A percentile compares a stretch with the other conserved stretches of the same genome.
Conservation (phyloP, 2,329 filamentous ascomycete species). For the Clarireedia hainanense region DNA sequence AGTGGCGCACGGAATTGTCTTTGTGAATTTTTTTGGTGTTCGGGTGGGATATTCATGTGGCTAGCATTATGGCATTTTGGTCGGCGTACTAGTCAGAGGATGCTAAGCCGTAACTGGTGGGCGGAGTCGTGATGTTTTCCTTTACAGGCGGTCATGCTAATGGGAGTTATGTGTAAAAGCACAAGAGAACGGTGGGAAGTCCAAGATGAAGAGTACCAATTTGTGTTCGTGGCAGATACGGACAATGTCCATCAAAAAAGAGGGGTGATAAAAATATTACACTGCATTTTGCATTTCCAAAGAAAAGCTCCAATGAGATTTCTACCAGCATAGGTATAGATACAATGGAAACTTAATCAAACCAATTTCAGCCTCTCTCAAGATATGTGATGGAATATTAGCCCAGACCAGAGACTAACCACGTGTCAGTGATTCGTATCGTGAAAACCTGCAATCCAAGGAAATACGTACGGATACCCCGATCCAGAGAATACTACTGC, state of each 20-base stretch:
- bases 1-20: neutral
- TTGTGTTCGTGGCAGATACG: neutral
- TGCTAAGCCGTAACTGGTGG: neutral
- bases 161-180: neutral
- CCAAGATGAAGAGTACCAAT: neutral
- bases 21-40: neutral
- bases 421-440: no score
- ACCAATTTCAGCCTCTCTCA: no score
- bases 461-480: no score
- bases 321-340: neutral
- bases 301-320: neutral
- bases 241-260: neutral
- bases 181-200: neutral
- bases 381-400: no score
- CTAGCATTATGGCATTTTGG: neutral
- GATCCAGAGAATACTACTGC: no score
- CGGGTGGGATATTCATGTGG: neutral
- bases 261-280: neutral
- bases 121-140: neutral
- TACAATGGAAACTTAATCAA: neutral
- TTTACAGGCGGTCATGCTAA: neutral
- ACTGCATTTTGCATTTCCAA: no score
- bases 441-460: no score
- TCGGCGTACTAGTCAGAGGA: neutral
- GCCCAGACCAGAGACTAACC: no score